A percentile compares a stretch with the other conserved stretches of the same genome.
Conservation (phyloP, 2,329 filamentous ascomycete genomes). For the Penicillium crustosum region DNA sequence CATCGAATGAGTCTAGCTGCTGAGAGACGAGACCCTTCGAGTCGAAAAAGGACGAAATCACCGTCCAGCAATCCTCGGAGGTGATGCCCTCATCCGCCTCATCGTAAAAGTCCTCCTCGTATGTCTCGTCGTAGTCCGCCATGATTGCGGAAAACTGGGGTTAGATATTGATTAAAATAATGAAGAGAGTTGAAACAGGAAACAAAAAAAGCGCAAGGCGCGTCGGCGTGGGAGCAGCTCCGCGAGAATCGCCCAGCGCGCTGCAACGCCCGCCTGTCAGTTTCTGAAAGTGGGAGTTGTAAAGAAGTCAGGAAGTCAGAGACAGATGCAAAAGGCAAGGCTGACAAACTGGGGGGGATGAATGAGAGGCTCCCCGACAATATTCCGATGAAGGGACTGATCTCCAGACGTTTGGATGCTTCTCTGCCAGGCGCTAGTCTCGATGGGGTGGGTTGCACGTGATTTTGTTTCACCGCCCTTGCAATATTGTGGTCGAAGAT, state of each 20-base stretch:
- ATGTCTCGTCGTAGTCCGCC: constrained; percentile 62
- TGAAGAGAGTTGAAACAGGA: not conserved
- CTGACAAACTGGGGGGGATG: constrained; percentile 30
- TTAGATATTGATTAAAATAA: constrained; percentile 10
- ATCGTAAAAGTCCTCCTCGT: constrained; percentile 68
- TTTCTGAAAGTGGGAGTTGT: constrained; percentile 15
- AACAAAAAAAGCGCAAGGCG: constrained; percentile 21
- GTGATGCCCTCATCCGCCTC: constrained; percentile 75
- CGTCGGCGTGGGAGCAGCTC: constrained; percentile 21
- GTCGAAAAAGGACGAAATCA: constrained; percentile 96
- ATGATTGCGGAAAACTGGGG: constrained; percentile 38
- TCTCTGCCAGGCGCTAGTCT: constrained; percentile 25
- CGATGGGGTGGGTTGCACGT: constrained; percentile 23
- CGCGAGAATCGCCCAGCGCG: constrained; percentile 25
- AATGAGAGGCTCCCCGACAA: constrained; percentile 22
- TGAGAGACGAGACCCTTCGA: constrained; percentile 94
- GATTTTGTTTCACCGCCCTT: constrained; percentile 6
- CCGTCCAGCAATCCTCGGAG: constrained; percentile 96
- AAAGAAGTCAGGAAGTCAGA: constrained; percentile 11
- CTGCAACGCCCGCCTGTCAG: constrained; percentile 23
- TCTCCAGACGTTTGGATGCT: constrained; percentile 33
- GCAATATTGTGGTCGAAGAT: not conserved
- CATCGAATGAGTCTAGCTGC: constrained; percentile 97
- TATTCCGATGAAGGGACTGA: constrained; percentile 31
- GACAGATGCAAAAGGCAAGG: constrained; percentile 17